These are phyloP conservation scores for Lodderomyces margitis DNA, from an alignment of 1,139 yeast genomes.

Conservation along the genomic window DNA sequence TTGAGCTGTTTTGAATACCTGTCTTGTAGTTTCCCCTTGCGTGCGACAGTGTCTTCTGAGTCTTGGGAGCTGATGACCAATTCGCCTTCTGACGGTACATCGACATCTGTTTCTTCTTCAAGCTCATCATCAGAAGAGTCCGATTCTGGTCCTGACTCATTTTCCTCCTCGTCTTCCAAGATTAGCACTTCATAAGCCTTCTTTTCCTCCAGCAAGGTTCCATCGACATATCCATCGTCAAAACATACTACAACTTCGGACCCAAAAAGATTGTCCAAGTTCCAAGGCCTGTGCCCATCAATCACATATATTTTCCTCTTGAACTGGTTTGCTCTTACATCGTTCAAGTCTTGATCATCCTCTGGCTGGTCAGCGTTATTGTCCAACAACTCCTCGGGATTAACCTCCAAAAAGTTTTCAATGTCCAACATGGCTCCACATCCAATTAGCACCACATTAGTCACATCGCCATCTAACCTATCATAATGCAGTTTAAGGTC, in stretches of 20 bases:
- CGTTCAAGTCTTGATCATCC: constrained; percentile 7
- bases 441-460: constrained; percentile 77
- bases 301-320: constrained; percentile 61
- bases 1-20: constrained; percentile 25
- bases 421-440: constrained; percentile 96
- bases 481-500: constrained; percentile 67
- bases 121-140: constrained; percentile 19
- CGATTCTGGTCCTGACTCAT: constrained; percentile 15
- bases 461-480: constrained; percentile 70
- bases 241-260: constrained; percentile 77
- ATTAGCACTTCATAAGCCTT: constrained; percentile 53
- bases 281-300: constrained; percentile 97
- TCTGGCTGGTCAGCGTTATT: background rate
- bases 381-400: constrained; percentile 43
- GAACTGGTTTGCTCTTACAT: background rate
- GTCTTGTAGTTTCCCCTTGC: constrained; percentile 34
- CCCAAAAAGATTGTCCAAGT: constrained; percentile 86
- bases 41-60: constrained; percentile 31
- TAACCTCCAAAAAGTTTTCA: constrained; percentile 71
- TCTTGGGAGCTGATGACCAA: constrained; percentile 28
- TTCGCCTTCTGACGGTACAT: constrained; percentile 24
- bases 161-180: constrained; percentile 28
- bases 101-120: constrained; percentile 23
- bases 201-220: constrained; percentile 50
- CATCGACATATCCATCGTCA: constrained; percentile 79